Evolutionary conservation across 768 basidiomycete species (phyloP).

Genomic region (Tubosaeta sp.): DNA sequence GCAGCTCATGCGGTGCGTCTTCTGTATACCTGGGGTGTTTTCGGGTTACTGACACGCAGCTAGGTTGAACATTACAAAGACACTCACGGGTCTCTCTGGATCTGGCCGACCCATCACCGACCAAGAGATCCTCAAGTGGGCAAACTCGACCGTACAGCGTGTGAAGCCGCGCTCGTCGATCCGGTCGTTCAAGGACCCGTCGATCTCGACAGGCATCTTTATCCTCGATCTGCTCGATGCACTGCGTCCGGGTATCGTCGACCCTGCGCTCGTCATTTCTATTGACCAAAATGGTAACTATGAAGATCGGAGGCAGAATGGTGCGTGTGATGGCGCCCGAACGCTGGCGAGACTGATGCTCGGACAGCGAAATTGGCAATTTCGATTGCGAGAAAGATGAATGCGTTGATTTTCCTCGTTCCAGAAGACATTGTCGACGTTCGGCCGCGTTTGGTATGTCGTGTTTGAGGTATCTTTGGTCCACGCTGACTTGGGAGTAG

Average conservation of each 20-base stretch:
- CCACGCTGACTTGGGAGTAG: conserved; percentile 20
- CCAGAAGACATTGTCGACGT: conserved; percentile 97
- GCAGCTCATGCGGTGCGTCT: conserved; percentile 87
- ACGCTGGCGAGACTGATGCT: not conserved
- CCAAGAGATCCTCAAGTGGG: conserved; percentile 94
- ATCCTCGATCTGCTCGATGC: conserved; percentile 90
- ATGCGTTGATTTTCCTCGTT: conserved; percentile 92
- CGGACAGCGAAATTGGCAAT: conserved; percentile 88
- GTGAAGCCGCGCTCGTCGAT: conserved; percentile 61
- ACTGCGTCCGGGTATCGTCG: conserved; percentile 91
- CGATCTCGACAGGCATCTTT: conserved; percentile 84
- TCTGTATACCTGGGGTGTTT: too few relatives aligned
- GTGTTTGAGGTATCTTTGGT: not conserved
- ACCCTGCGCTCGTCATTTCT: conserved; percentile 70
- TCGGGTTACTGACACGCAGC: not conserved
- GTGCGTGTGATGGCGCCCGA: conserved; percentile 40
- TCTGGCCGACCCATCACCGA: conserved; percentile 86
- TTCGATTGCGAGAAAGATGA: conserved; percentile 98
- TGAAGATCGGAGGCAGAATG: conserved; percentile 90
- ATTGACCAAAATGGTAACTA: conserved; percentile 63
- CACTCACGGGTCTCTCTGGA: conserved; percentile 66
- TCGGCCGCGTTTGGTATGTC: conserved; percentile 71
- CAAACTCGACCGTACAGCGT: conserved; percentile 82
- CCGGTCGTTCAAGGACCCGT: conserved; percentile 92
- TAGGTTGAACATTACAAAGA: conserved; percentile 87